phyloP scores from a whole-genome alignment of 495 filamentous ascomycete species.

The Ramalina intermedia region DNA sequence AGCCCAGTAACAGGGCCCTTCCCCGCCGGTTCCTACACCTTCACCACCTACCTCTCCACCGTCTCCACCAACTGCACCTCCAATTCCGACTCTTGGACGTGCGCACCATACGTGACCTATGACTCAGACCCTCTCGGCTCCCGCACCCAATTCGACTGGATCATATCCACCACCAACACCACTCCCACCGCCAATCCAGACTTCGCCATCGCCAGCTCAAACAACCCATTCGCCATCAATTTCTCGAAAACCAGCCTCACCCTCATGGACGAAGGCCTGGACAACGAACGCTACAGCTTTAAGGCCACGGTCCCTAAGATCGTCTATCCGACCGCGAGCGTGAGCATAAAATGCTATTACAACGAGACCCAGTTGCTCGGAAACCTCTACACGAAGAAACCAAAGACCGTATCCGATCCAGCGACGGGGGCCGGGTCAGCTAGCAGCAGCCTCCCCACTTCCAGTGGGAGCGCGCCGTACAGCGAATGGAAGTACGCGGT shows the following conservation, averaged over 20 bases:
- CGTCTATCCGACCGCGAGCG: conserved; percentile 21
- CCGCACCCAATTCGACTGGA: conserved; percentile 40
- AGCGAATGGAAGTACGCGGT: conserved; percentile 34
- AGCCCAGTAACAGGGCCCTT: conserved; percentile 20
- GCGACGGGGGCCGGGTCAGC: not conserved
- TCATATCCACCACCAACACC: conserved; percentile 23
- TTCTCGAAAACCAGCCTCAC: conserved; percentile 28
- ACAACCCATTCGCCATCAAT: conserved; percentile 33
- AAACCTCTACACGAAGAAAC: conserved; percentile 37
- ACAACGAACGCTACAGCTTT: conserved; percentile 35
- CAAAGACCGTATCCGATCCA: conserved; percentile 22
- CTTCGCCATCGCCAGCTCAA: conserved; percentile 28
- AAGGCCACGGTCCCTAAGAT: conserved; percentile 28
- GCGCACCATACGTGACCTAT: conserved; percentile 38
- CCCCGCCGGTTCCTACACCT: conserved; percentile 39
- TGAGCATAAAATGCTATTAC: conserved; percentile 34
- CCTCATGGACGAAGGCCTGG: conserved; percentile 18
- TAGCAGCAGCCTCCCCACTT: too few species aligned
- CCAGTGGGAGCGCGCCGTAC: not conserved
- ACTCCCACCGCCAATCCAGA: not conserved
- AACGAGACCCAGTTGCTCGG: conserved; percentile 33
- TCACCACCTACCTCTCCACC: conserved; percentile 38
- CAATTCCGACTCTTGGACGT: conserved; percentile 36
- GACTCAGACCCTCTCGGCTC: conserved; percentile 17
- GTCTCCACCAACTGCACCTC: conserved; percentile 35